These are phyloP conservation scores for Leccinum pellstonianum DNA, from an alignment of 768 basidiomycete genomes.

Conservation along the genomic window DNA sequence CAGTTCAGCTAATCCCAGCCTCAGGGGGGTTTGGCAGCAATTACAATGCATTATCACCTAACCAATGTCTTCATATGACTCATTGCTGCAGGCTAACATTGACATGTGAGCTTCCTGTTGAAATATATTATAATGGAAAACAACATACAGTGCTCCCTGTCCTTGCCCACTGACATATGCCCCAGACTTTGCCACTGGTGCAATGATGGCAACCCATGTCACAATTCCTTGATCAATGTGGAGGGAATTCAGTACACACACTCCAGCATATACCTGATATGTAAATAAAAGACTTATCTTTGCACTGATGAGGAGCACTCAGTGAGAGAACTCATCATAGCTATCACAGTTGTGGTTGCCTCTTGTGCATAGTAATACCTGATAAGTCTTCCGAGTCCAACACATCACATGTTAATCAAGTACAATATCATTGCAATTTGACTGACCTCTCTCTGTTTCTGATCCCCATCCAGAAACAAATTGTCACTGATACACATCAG, in stretches of 20 bases:
- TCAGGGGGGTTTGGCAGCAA: too few species aligned
- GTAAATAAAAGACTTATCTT: conserved; percentile 59
- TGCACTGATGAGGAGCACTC: conserved; percentile 62
- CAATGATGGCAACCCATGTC: conserved; percentile 44
- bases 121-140: conserved; percentile 6
- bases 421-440: not conserved
- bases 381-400: conserved; percentile 55
- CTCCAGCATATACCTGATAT: conserved; percentile 7
- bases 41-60: too few species aligned
- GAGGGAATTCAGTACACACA: conserved; percentile 20
- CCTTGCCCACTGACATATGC: conserved; percentile 64
- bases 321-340: conserved; percentile 59
- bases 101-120: conserved; percentile 16
- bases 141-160: conserved; percentile 78
- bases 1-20: too few species aligned
- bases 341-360: conserved; percentile 69
- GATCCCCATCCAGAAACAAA: conserved; percentile 34
- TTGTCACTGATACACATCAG: conserved; percentile 48
- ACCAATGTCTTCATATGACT: conserved; percentile 51
- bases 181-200: conserved; percentile 57
- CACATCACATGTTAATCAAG: conserved; percentile 2
- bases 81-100: conserved; percentile 50
- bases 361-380: conserved; percentile 60
- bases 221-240: conserved; percentile 68
- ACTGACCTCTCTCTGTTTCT: conserved; percentile 45